Base-by-base conservation (phyloP, 2,329 filamentous ascomycete genomes). In the Paracamarosporium sp. region DNA sequence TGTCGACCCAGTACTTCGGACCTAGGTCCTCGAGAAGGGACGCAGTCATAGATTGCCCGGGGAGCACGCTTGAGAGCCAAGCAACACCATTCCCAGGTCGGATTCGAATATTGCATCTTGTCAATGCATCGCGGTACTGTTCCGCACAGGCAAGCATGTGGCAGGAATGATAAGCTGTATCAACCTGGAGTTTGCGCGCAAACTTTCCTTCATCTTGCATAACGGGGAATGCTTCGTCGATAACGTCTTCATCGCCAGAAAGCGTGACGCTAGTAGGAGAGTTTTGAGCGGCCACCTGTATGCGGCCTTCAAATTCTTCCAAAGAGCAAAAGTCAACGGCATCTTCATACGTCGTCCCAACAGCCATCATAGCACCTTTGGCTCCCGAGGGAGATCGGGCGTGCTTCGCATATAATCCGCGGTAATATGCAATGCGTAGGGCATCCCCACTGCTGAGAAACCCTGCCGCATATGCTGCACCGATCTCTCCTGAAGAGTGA, bases 91-190 rank as follows among this genome's bases (percentile, higher is more conserved):
- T 27, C 6, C 35, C 33, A 41, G 33, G 44, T 7, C 25, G 53
- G 11, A 55, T 33, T 2, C 5, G 12, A 17, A 56, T 51, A 17
- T 25, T 31, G 17, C 46, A 51, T 22, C 25, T 5, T 22, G 2
- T 15, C 15, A 69, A 20, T 4, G 65, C 48, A 2, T 53, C 28
- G 6, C 55, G 38, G 20, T 68, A 67, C 5, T 35, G 46, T 3
- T 56, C 57, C 3, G 54, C 50, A 38, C 60, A 63, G 2, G 58
- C 1, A 4, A 50, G 9, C 78, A 81, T 81, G 30, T 81, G 79
- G 24, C 72, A 71, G 0, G 78, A 81, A 48, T 83, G 81, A 50
- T 83, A 83, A 0, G 80, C 80, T 4, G 63, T 76, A 22, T 80
- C 77, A 1, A 82, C 79, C 54, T 76, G 70, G 0, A 83, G 70